Evolutionary conservation across 2,329 filamentous ascomycete species (phyloP), one percentile per base, ranked within the genome.

Genomic region (Botryotinia globosa): DNA sequence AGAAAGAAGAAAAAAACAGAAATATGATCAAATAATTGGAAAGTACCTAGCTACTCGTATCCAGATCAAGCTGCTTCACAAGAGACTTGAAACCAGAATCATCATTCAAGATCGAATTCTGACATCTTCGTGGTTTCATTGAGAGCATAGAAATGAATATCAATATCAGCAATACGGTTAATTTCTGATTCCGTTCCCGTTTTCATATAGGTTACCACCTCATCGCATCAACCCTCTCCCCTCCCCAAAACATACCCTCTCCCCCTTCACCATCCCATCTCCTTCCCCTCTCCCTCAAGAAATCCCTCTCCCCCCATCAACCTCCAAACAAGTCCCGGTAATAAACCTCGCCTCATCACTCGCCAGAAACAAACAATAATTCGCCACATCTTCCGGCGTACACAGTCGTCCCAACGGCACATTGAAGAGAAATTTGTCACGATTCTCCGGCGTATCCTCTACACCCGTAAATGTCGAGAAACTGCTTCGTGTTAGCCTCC

Each of bases 321-420:
- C 87, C 70, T 92, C 87, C 74, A 93, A 83, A 74, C 91, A 90
- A n/a, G 90, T 85, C 0, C 91, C 92, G 0, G 91, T 93, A 75
- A 94, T 87, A 77, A 94, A 93, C 4, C 84, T 85, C 0, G 89
- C 90, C 78, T 94, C 92, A 42, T 93, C 89, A 73, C 90, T 92
- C 2, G 90, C 90, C 63, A 94, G 80, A 79, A 91, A 94, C 29
- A 90, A 85, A 74, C 88, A 90, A 39, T 90, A 90, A 77, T 92
- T 92, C 3, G 90, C 91, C 51, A 94, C 87, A 80, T 94, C 92
- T 16, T 85, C 83, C 1, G 88, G 86, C n/a, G 85, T 86, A 1
- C 87, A 86, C 5, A 85, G 83, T 22, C 88, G 82, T 4, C 87
- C 87, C 0, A 90, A 81, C 0, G 87, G 88, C 12, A 90, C 83